Evolutionary conservation across 495 filamentous ascomycete genomes (phyloP), one percentile per base, ranked within the genome.

Genomic region (Jackrogersella multiformis): DNA sequence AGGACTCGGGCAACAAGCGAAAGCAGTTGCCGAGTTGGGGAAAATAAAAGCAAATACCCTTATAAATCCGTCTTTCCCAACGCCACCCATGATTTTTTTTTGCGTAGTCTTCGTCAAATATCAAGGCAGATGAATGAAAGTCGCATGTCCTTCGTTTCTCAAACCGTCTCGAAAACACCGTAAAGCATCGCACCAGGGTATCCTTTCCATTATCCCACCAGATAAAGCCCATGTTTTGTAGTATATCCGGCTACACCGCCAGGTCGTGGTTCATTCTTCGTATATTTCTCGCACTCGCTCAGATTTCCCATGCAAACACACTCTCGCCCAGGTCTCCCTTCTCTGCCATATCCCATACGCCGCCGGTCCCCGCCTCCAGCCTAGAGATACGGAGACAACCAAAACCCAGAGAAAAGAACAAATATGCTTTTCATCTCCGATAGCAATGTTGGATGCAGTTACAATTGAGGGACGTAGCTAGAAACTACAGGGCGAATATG

Each of bases 141-240:
- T 70, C 51, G 52, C 67, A 44, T 26, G 49, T 61, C 56, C 61
- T 64, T 70, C 44, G 61, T 65, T 70, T 65, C 56, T 70, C 44
- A 38, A 65, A 57, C 61, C 67, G 36, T 70, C 67, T 70, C 61
- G 61, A 65, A 69, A 70, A 70, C 73, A 67, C 66, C 61, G 63
- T 75, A 73, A 73, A 75, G 38, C 70, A 71, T 73, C 62, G 69
- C 66, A 66, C 61, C 61, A 61, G 72, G 72, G 72, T 72, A 74
- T 74, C 69, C 72, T 70, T 70, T 56, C 72, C 73, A 64, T 75
- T 71, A 56, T 72, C 68, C 64, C 61, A 54, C 70, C 68, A 68
- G 66, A 65, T 54, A 66, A 61, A 67, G 20, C 51, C 67, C 69
- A 64, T 62, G 60, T 70, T 73, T 69, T 75, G 71, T 75, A 70